phyloP scores from a whole-genome alignment of 1,284 basidiomycete genomes.

The Acaromyces ingoldii region DNA sequence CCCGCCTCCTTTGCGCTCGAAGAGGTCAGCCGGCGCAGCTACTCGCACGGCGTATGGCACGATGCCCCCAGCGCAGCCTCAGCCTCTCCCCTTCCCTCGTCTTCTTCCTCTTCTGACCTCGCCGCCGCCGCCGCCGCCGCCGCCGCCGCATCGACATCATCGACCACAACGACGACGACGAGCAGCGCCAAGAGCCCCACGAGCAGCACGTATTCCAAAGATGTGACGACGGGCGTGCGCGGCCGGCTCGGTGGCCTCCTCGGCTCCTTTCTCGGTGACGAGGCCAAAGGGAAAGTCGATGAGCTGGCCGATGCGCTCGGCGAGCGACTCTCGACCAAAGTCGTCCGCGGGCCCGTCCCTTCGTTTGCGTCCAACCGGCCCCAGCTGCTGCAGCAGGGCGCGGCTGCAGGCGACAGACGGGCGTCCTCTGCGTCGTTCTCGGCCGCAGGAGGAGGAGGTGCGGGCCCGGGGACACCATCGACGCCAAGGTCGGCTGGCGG shows the following conservation, averaged over 20 bases:
- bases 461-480: no score
- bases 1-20: conserved; percentile 39
- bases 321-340: conserved; percentile 41
- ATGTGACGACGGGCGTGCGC: conserved; percentile 41
- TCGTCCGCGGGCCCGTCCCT: conserved; percentile 39
- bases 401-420: no score
- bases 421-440: no score
- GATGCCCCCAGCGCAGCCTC: not conserved
- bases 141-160: not conserved
- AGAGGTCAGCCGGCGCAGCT: conserved; percentile 8
- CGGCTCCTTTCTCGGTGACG: conserved; percentile 42
- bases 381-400: not conserved
- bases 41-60: not conserved
- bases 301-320: conserved; percentile 46
- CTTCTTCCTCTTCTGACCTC: not conserved
- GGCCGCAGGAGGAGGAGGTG: no score
- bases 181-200: not conserved
- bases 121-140: not conserved
- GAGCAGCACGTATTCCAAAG: conserved; percentile 26
- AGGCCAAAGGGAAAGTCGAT: conserved; percentile 47
- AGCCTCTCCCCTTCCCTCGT: not conserved
- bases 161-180: not conserved
- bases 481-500: not conserved
- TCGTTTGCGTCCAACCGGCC: no score
- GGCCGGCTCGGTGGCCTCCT: conserved; percentile 46